Evolutionary conservation across 257 asterid genomes (phyloP), one percentile per base, ranked within the genome.

Genomic region (Agastache rugosa): DNA sequence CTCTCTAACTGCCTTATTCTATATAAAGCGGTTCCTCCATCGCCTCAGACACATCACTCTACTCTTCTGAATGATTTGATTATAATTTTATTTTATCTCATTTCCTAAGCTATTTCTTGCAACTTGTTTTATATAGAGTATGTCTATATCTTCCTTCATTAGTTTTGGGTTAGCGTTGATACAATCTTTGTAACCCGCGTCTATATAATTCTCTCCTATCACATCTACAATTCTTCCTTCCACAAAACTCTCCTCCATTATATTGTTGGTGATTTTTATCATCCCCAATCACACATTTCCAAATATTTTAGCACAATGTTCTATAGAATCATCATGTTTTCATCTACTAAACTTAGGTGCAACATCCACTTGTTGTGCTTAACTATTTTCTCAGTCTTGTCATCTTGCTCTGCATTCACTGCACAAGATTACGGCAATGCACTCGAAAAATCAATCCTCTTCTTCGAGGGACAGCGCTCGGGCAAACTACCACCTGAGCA

Each of bases 391-490:
- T 47, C 42, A 1, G 56, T 82, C 19, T 5, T 73, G 55, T 35
- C 47, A 22, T 81, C 77, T 61, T 75, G 78, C 80, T 74, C 73
- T 11, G 95, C 95, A n/a, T 91, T 85, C 80, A 89, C 89, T 51
- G 22, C 87, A 31, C 85, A 80, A 56, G 90, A 90, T 45, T 93
- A 93, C 34, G 55, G 85, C 0, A 53, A 74, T 2, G 98, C 98
- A 11, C 92, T 93, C 34, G 77, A 83, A 5, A 93, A 91, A 79
- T 90, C 93, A 0, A 87, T 90, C 73, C 78, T 87, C 67, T 93
- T 90, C 82, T 93, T 86, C 25, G 90, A 93, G 82, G 98, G 92
- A 1, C 97, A 93, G 85, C 85, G 97, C 80, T 93, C 98, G 0
- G 96, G 98, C 51, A 85, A 61, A 63, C 71, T 93, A 16, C 96